A percentile compares a stretch with the other conserved stretches of the same genome.
Conservation (phyloP, 2,329 filamentous ascomycete genomes). For the Aspergillus niger region DNA sequence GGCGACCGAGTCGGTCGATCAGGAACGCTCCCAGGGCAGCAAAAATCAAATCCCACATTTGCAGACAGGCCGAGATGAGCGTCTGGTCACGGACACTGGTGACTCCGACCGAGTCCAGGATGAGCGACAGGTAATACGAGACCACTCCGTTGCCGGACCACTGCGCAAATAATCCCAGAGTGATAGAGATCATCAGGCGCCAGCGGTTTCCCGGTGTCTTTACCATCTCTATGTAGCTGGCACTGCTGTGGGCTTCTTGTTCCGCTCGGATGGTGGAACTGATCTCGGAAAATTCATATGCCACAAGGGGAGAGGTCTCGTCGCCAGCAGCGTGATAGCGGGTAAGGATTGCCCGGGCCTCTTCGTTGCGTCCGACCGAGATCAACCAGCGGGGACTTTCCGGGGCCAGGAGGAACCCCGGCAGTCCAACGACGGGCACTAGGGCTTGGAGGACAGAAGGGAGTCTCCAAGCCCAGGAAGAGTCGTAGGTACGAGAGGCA, state of each 20-base stretch:
- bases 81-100: slow-evolving; percentile 18
- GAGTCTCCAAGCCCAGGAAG: slow-evolving; percentile 27
- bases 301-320: slow-evolving; percentile 17
- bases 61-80: slow-evolving; percentile 19
- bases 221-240: slow-evolving; percentile 24
- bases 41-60: slow-evolving; percentile 30
- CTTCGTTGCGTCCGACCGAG: slow-evolving; percentile 18
- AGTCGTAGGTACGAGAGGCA: slow-evolving; percentile 21
- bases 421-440: slow-evolving; percentile 21
- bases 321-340: slow-evolving; percentile 28
- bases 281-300: slow-evolving; percentile 24
- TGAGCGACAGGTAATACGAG: slow-evolving; percentile 22
- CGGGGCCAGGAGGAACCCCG: slow-evolving; percentile 20
- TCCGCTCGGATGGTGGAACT: slow-evolving; percentile 19
- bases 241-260: slow-evolving; percentile 13
- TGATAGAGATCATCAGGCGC: slow-evolving; percentile 18
- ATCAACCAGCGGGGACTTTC: slow-evolving; percentile 29
- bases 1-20: slow-evolving; percentile 24
- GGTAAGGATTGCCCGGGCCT: slow-evolving; percentile 19
- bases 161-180: slow-evolving; percentile 19
- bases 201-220: slow-evolving; percentile 16
- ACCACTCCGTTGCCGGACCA: slow-evolving; percentile 33
- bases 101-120: slow-evolving; percentile 25
- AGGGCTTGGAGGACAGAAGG: slow-evolving; percentile 26
- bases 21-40: slow-evolving; percentile 21